These are phyloP conservation scores for Piromyces finnis DNA, from an alignment of 192 early-diverging fungal genomes.

Conservation along the genomic window DNA sequence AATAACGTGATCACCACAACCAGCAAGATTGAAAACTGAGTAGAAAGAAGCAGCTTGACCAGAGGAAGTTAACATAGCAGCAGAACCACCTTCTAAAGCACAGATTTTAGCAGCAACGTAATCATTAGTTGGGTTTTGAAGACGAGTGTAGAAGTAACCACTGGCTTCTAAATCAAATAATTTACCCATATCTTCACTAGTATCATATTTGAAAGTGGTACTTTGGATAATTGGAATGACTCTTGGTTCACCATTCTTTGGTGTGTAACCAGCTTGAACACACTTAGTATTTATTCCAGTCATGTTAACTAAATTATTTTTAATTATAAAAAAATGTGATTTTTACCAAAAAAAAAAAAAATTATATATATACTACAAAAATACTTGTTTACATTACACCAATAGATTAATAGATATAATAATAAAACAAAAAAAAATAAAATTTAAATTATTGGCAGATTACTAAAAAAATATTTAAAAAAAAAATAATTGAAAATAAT, in stretches of 20 bases:
- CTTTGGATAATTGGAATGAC: background rate
- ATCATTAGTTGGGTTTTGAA: background rate
- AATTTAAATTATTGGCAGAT: too few species aligned
- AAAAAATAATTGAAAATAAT: too few species aligned
- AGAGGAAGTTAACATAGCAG: slow-evolving; percentile 38
- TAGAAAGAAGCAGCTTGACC: slow-evolving; percentile 81
- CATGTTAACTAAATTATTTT: background rate
- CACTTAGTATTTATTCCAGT: background rate
- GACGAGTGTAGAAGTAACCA: background rate
- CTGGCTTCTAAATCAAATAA: background rate
- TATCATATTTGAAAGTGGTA: background rate
- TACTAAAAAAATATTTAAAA: too few species aligned
- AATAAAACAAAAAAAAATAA: too few species aligned
- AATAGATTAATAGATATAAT: too few species aligned
- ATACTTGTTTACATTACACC: background rate
- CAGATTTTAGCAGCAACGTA: background rate
- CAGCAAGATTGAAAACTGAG: slow-evolving; percentile 55
- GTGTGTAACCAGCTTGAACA: background rate
- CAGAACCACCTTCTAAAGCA: slow-evolving; percentile 70
- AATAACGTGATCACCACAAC: slow-evolving; percentile 76
- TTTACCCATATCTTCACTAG: background rate
- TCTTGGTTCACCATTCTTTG: background rate
- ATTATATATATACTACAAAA: background rate
- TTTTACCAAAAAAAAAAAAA: background rate
- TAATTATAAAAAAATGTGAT: background rate